These are phyloP conservation scores for Diaporthe sp. DNA, from an alignment of 2,329 filamentous ascomycete genomes.

Conservation along the genomic window DNA sequence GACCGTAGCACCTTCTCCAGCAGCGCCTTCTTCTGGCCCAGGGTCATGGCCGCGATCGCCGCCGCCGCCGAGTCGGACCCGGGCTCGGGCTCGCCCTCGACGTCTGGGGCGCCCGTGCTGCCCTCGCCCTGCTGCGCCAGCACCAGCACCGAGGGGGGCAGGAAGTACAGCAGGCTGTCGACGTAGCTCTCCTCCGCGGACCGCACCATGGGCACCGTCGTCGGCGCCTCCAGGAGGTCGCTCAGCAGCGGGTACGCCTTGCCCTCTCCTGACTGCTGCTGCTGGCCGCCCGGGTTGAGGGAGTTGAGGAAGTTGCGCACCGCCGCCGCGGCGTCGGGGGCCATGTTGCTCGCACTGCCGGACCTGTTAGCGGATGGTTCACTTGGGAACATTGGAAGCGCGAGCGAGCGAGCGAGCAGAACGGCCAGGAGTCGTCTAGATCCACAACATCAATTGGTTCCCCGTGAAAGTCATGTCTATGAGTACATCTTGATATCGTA, in stretches of 20 bases:
- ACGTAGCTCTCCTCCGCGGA: slow-evolving; percentile 74
- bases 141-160: slow-evolving; percentile 84
- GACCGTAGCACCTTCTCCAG: slow-evolving; percentile 87
- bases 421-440: slow-evolving; percentile 22
- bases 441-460: slow-evolving; percentile 39
- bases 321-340: slow-evolving; percentile 79
- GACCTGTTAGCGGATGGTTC: slow-evolving; percentile 42
- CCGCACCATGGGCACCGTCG: slow-evolving; percentile 84
- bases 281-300: slow-evolving; percentile 69
- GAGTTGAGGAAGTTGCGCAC: slow-evolving; percentile 93
- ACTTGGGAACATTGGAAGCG: not conserved
- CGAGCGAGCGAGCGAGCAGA: slow-evolving; percentile 47
- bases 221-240: slow-evolving; percentile 84
- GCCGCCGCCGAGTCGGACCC: slow-evolving; percentile 77
- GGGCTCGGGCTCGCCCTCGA: slow-evolving; percentile 78
- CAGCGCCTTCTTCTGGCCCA: slow-evolving; percentile 84
- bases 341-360: slow-evolving; percentile 71
- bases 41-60: slow-evolving; percentile 79
- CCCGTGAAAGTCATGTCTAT: slow-evolving; percentile 40
- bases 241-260: slow-evolving; percentile 85
- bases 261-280: slow-evolving; percentile 60
- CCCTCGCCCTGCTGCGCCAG: slow-evolving; percentile 78
- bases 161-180: slow-evolving; percentile 80
- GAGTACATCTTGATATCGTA: slow-evolving; percentile 39
- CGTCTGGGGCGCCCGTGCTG: slow-evolving; percentile 57